Conservation (phyloP, 2,329 filamentous ascomycete species). For the Talaromyces sp. region DNA sequence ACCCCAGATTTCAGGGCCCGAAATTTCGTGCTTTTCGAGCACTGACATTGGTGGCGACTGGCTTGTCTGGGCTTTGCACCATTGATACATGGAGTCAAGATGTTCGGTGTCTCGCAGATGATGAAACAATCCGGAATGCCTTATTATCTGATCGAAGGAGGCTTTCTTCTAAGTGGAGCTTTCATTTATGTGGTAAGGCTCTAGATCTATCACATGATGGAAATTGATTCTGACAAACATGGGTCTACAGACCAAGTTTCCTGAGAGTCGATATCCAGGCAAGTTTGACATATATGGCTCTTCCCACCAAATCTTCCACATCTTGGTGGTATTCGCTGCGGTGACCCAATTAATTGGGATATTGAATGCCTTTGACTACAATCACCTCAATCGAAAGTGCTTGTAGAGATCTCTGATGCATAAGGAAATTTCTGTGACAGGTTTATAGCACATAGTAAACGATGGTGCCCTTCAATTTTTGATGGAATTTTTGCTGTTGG, state of each 20-base stretch:
- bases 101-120: conserved; percentile 25
- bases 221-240: neutral
- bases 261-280: conserved; percentile 29
- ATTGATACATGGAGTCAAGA: conserved; percentile 29
- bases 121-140: conserved; percentile 27
- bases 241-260: conserved; percentile 20
- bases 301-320: conserved; percentile 34
- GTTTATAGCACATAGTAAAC: too few relatives aligned
- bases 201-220: neutral
- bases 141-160: conserved; percentile 35
- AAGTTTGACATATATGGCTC: conserved; percentile 34
- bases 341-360: too few relatives aligned
- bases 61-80: conserved; percentile 35
- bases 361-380: too few relatives aligned
- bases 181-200: conserved; percentile 25
- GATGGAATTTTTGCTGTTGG: too few relatives aligned
- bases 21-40: conserved; percentile 30
- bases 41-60: conserved; percentile 30
- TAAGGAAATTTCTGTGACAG: too few relatives aligned
- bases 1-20: conserved; percentile 31
- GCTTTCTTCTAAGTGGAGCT: conserved; percentile 30
- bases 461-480: too few relatives aligned
- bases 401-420: too few relatives aligned
- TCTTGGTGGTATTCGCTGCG: neutral
- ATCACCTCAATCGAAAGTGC: too few relatives aligned